A percentile compares a stretch with the other conserved stretches of the same genome.
These are phyloP conservation scores for Coleophoma eucalyptorum DNA, from an alignment of 2,329 filamentous ascomycete genomes.

Conservation along the genomic window DNA sequence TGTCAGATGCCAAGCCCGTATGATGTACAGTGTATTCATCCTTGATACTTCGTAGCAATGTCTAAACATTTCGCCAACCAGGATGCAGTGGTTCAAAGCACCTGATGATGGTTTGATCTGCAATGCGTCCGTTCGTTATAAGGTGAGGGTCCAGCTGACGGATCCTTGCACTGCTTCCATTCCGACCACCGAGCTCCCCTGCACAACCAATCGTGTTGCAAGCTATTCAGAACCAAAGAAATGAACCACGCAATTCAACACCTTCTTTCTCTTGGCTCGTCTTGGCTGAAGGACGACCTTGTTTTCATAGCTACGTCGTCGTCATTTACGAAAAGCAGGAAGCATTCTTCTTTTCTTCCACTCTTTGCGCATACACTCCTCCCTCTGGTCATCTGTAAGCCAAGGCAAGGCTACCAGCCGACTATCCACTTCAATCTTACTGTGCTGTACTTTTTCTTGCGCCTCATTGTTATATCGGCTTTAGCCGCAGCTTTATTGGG, in stretches of 20 bases:
- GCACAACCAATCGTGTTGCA: not conserved
- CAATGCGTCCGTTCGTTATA: not conserved
- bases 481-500: not conserved
- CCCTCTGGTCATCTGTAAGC: not conserved
- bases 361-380: not conserved
- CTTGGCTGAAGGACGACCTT: not conserved
- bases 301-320: not conserved
- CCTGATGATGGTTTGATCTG: not conserved
- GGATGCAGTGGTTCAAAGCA: not conserved
- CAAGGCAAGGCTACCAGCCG: too few relatives aligned
- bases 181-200: not conserved
- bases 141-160: not conserved
- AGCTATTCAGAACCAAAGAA: not conserved
- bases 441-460: not conserved
- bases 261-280: not conserved
- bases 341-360: not conserved
- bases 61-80: too few relatives aligned
- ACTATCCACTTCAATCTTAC: not conserved
- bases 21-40: too few relatives aligned
- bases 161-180: not conserved
- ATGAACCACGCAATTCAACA: constrained; percentile 2
- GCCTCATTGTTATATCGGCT: not conserved
- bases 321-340: too few relatives aligned
- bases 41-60: too few relatives aligned
- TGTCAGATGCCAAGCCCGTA: too few relatives aligned